Evolutionary conservation across 768 basidiomycete species (phyloP), one percentile per base, ranked within the genome.

Genomic region (Kwoniella europaea): DNA sequence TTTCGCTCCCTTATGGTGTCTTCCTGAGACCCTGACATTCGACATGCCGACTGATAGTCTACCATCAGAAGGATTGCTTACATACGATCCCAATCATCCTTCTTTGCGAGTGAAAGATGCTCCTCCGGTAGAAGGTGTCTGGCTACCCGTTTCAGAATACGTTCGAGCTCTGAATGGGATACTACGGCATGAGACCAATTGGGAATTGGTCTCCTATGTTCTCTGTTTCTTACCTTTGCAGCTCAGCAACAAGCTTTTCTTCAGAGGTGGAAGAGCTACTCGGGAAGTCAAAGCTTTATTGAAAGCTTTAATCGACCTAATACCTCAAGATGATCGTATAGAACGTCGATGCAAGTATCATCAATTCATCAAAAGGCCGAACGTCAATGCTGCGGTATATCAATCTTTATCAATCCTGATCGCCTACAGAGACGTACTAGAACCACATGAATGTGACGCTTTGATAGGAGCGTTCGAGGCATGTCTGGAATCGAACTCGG

Each of bases 131-230:
- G 75, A 79, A 42, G 84, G 82, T 10, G 78, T 85, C 20, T 86
- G 85, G 69, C 85, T 99, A 2, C 91, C 90, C 0, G 86, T 93
- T 5, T 94, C 94, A 4, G 81, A 86, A 57, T 94, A 96, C 79
- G 86, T 98, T 5, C 76, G 78, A 10, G 86, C 86, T 15, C 76
- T 98, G 57, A 84, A 89, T 63, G 85, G 85, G 2, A 87, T 97
- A 71, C 83, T 98, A 52, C 88, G 90, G 68, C 86, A 86, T 53
- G 94, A 94, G 76, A 88, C 86, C 57, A 92, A 90, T 71, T 98
- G 96, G 95, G 97, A 98, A 69, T 86, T 98, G 52, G 86, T 97
- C 12, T 93, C 94, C 2, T 98, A 97, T 78, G 86, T 94, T 4
- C 86, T 99, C 4, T 93, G 92, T 78, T 92, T 96, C 84, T 87